Evolutionary conservation across 2,329 filamentous ascomycete species (phyloP), one percentile per base, ranked within the genome.

Genomic region (Daldinia sp.): DNA sequence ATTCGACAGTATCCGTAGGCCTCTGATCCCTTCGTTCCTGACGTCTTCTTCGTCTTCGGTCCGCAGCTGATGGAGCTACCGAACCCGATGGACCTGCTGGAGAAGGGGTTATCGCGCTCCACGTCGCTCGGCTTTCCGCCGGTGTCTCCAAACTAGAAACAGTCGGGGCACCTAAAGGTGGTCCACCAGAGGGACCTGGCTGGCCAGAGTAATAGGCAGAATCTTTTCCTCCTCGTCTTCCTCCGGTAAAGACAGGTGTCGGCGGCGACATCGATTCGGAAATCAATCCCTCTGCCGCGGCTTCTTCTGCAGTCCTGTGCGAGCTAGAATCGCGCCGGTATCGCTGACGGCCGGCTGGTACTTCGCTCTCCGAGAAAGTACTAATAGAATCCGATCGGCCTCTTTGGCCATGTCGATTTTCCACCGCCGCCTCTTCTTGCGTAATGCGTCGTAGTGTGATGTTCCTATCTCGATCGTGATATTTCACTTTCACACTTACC

Each of bases 401-500:
- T 34, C 78, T 73, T 4, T 51, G 49, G 5, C 43, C 30, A 49
- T 77, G 74, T 21, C 74, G 43, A 79, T 78, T 10, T 27, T 79
- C 79, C 30, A 79, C 78, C 2, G 83, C 78, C 2, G 83, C 80
- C 72, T 90, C 87, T 64, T 87, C 83, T 23, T 88, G 86, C 0
- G 87, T 88, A 21, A 89, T 76, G 32, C 85, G 80, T 34, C 87
- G 82, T 39, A 90, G 76, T 11, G 87, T 90, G 58, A 90, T 82
- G 65, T 87, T 87, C 64, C 83, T 79, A 61, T 87, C 83, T 29
- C 81, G 81, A 66, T 87, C 84, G 66, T 87, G 83, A 47, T 88
- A 79, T 70, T 84, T 85, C 58, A 89, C 77, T 72, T 85, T 87
- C 59, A 89, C 82, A 70, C 84, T 85, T 29, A 86, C 80, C 2